These are phyloP conservation scores for Fusarium cyanostomum DNA, from an alignment of 2,329 filamentous ascomycete genomes.

Conservation along the genomic window DNA sequence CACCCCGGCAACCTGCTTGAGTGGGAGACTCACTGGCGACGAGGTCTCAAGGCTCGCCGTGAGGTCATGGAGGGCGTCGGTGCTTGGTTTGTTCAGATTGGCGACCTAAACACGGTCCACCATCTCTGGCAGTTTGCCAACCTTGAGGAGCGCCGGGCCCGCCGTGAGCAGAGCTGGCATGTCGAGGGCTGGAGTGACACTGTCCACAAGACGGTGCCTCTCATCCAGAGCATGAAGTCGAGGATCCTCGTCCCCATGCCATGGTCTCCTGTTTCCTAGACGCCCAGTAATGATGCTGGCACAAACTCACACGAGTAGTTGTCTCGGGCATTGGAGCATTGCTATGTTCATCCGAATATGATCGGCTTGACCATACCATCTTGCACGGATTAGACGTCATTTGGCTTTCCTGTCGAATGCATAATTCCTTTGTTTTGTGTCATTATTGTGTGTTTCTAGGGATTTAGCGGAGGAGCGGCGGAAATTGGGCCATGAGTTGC, in stretches of 20 bases:
- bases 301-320: not conserved
- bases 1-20: constrained; percentile 95
- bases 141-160: constrained; percentile 88
- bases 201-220: constrained; percentile 96
- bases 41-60: constrained; percentile 86
- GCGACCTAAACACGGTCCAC: constrained; percentile 96
- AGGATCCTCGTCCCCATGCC: constrained; percentile 92
- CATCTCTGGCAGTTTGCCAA: constrained; percentile 99
- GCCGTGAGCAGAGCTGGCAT: constrained; percentile 94
- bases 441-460: constrained; percentile 22
- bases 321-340: constrained; percentile 1
- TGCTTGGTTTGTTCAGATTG: constrained; percentile 98
- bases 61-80: constrained; percentile 99
- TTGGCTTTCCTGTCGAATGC: constrained; percentile 14
- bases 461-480: constrained; percentile 30
- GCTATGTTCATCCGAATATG: not conserved
- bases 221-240: constrained; percentile 97
- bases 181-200: constrained; percentile 96
- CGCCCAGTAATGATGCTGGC: not conserved
- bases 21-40: constrained; percentile 98
- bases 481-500: constrained; percentile 37
- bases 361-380: constrained; percentile 4
- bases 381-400: constrained; percentile 26
- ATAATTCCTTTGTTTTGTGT: constrained; percentile 28
- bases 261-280: constrained; percentile 89